These are phyloP conservation scores for Colletotrichum salicis DNA, from an alignment of 2,329 filamentous ascomycete genomes.

Conservation along the genomic window DNA sequence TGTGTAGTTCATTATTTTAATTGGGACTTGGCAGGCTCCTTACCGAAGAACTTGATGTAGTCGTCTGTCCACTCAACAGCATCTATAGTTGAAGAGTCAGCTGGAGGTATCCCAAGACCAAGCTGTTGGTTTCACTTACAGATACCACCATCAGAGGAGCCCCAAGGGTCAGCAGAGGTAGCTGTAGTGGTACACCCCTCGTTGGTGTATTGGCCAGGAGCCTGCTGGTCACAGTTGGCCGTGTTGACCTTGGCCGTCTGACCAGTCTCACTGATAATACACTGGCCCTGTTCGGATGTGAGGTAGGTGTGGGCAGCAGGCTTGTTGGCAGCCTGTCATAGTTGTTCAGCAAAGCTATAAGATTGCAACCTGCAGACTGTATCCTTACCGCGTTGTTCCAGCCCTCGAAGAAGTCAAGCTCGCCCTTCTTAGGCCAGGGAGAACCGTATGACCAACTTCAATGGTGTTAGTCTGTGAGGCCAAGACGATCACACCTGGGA, in stretches of 20 bases:
- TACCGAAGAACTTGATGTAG: conserved; percentile 52
- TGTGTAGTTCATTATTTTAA: background rate
- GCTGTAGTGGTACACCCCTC: conserved; percentile 55
- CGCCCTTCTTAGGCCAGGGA: conserved; percentile 70
- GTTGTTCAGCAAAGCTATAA: conserved; percentile 56
- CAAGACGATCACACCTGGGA: no score
- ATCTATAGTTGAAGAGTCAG: conserved; percentile 47
- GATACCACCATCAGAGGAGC: conserved; percentile 49
- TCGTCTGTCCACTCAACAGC: conserved; percentile 56
- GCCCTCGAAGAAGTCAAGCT: conserved; percentile 76
- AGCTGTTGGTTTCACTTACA: conserved; percentile 44
- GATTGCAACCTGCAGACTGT: background rate
- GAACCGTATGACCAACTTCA: conserved; percentile 59
- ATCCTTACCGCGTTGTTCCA: conserved; percentile 62
- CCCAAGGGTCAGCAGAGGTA: conserved; percentile 49
- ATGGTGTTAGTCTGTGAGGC: conserved; percentile 1
- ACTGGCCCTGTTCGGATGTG: conserved; percentile 47
- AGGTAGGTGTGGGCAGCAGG: conserved; percentile 68
- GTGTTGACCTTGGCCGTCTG: conserved; percentile 47
- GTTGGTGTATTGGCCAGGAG: conserved; percentile 46
- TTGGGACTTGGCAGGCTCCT: background rate
- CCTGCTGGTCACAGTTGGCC: conserved; percentile 53
- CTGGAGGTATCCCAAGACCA: background rate
- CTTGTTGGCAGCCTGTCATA: conserved; percentile 53
- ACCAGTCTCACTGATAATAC: conserved; percentile 44